Evolutionary conservation across 1,284 basidiomycete genomes (phyloP).

Genomic region (Rhodotorula sp.): DNA sequence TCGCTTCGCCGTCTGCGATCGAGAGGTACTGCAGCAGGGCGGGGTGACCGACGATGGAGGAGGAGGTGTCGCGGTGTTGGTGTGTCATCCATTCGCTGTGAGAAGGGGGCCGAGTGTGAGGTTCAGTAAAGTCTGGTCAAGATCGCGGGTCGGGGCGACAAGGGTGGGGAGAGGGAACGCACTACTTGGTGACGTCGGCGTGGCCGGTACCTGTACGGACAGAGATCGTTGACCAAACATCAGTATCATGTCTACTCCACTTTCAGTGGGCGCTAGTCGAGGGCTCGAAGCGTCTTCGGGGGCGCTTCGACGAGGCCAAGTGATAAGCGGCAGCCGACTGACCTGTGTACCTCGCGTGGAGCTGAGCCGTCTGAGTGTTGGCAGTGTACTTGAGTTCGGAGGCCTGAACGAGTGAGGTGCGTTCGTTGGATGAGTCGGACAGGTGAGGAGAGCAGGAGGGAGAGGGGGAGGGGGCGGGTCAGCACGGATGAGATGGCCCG

Average conservation of each 20-base stretch:
- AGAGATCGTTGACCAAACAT: neutral
- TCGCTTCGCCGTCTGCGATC: slow-evolving; percentile 88
- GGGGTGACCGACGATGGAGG: slow-evolving; percentile 89
- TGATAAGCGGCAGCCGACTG: neutral
- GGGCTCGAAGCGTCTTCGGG: neutral
- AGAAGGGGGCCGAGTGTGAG: neutral
- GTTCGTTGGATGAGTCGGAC: neutral
- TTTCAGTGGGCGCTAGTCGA: no score
- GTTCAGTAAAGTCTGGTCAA: neutral
- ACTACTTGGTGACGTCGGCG: slow-evolving; percentile 93
- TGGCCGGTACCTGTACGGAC: slow-evolving; percentile 61
- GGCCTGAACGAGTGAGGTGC: slow-evolving; percentile 51
- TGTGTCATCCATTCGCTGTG: slow-evolving; percentile 93
- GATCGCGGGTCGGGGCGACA: neutral
- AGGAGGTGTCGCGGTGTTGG: slow-evolving; percentile 90
- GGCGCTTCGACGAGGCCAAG: no score
- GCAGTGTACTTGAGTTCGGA: slow-evolving; percentile 84
- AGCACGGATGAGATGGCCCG: neutral
- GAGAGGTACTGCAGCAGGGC: slow-evolving; percentile 81
- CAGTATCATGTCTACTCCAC: no score
- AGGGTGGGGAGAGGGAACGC: slow-evolving; percentile 48
- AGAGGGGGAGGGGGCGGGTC: neutral
- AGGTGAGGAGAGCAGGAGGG: no score
- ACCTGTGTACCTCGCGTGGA: slow-evolving; percentile 94
- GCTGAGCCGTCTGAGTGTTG: slow-evolving; percentile 87